A percentile compares a stretch with the other conserved stretches of the same genome.
Conservation (phyloP, 73 alveolate genomes). For the Halteria grandinella region DNA sequence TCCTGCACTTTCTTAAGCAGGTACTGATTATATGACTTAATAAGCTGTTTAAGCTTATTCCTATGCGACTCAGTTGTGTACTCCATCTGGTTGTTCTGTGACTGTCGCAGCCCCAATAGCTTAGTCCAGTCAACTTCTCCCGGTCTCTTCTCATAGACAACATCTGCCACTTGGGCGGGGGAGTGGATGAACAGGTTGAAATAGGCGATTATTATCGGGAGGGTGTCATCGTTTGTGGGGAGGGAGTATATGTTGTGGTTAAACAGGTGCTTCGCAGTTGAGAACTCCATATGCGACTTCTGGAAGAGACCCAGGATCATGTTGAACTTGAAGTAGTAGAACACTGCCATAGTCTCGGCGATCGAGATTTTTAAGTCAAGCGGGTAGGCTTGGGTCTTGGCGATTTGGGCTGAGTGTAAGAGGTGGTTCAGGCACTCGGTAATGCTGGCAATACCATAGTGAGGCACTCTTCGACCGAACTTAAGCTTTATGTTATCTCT, state of each 20-base stretch:
- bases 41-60: background rate
- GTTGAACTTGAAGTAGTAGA: slow-evolving; percentile 24
- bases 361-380: background rate
- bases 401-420: too few relatives aligned
- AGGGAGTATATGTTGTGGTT: background rate
- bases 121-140: slow-evolving; percentile 39
- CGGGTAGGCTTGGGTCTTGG: background rate
- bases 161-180: too few relatives aligned
- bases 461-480: slow-evolving; percentile 20
- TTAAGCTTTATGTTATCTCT: slow-evolving; percentile 20
- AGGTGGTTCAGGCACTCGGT: background rate
- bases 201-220: too few relatives aligned
- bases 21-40: background rate
- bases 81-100: slow-evolving; percentile 4
- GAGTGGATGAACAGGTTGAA: too few relatives aligned
- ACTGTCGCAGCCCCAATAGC: slow-evolving; percentile 2
- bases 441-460: slow-evolving; percentile 1
- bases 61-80: slow-evolving; percentile 23
- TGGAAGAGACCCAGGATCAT: background rate
- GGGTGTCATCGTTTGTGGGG: too few relatives aligned
- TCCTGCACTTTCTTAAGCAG: background rate
- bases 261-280: background rate
- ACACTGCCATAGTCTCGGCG: background rate
- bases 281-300: slow-evolving; percentile 4
- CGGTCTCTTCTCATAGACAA: too few relatives aligned